Percentiles rank a stretch among this genome's conserved stretches.
Conservation (phyloP, 345 rosid species). For the Eucalyptus urophylla region DNA sequence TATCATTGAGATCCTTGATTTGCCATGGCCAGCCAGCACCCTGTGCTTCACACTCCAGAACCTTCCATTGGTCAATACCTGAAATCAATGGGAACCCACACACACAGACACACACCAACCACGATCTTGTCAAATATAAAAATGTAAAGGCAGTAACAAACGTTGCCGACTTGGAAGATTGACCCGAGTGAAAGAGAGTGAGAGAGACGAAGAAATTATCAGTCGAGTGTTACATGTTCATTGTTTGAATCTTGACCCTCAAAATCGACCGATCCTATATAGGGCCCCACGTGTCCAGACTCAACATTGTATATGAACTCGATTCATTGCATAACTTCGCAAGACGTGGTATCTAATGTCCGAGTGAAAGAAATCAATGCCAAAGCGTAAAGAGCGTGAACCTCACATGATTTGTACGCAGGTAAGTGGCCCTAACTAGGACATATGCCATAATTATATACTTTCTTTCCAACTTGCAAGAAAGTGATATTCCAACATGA, state of each 20-base stretch:
- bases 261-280: background rate
- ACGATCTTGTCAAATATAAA: background rate
- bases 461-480: background rate
- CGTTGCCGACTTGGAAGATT: background rate
- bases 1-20: constrained; percentile 79
- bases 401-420: background rate
- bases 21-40: constrained; percentile 46
- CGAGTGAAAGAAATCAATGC: background rate
- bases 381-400: background rate
- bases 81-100: background rate
- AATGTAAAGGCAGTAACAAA: background rate
- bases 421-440: background rate
- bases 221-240: background rate
- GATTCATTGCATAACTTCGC: background rate
- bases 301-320: background rate
- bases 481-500: background rate
- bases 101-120: background rate
- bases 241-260: background rate
- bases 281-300: background rate
- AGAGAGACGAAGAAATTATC: background rate
- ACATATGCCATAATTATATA: background rate
- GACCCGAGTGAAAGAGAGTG: background rate
- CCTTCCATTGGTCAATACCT: constrained; percentile 93
- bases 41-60: constrained; percentile 85
- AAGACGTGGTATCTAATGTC: background rate